Evolutionary conservation across 495 filamentous ascomycete genomes (phyloP).

Genomic region (Elasticomyces elasticus): DNA sequence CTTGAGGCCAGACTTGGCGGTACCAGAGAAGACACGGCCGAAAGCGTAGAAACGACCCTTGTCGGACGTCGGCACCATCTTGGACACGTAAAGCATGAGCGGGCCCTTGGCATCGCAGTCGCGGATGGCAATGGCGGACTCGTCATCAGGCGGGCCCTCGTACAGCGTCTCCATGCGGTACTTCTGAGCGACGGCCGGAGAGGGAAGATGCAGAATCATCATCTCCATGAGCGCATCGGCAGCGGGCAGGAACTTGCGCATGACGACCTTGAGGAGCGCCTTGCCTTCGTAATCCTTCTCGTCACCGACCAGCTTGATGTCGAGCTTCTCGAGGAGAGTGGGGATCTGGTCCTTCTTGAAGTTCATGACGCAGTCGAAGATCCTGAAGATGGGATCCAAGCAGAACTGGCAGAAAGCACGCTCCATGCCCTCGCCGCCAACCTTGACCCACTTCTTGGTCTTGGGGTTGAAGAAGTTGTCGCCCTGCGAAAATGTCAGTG

Average conservation of each 20-base stretch:
- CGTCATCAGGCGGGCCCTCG: slow-evolving; percentile 90
- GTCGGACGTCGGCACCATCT: slow-evolving; percentile 99
- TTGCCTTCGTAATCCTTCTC: slow-evolving; percentile 96
- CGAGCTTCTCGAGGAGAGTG: slow-evolving; percentile 77
- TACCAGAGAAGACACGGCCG: slow-evolving; percentile 99
- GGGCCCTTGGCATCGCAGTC: slow-evolving; percentile 96
- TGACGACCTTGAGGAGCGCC: slow-evolving; percentile 89
- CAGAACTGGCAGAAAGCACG: slow-evolving; percentile 99
- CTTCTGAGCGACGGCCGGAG: slow-evolving; percentile 88
- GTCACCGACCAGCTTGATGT: slow-evolving; percentile 74
- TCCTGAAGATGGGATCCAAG: slow-evolving; percentile 97
- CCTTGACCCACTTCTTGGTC: slow-evolving; percentile 99
- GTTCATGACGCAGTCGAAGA: slow-evolving; percentile 93
- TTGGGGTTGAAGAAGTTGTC: slow-evolving; percentile 99
- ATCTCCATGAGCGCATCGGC: slow-evolving; percentile 98
- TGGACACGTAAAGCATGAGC: slow-evolving; percentile 99
- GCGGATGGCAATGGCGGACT: slow-evolving; percentile 86
- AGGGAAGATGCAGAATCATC: slow-evolving; percentile 99
- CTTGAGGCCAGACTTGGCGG: slow-evolving; percentile 92
- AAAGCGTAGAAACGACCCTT: slow-evolving; percentile 99
- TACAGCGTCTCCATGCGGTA: slow-evolving; percentile 99
- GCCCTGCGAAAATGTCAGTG: slow-evolving; percentile 43
- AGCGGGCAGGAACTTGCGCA: slow-evolving; percentile 96
- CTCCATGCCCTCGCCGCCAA: slow-evolving; percentile 71
- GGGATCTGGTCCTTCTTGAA: slow-evolving; percentile 92